Evolutionary conservation across 2,329 filamentous ascomycete genomes (phyloP), one percentile per base, ranked within the genome.

Genomic region (Botrytis deweyae): DNA sequence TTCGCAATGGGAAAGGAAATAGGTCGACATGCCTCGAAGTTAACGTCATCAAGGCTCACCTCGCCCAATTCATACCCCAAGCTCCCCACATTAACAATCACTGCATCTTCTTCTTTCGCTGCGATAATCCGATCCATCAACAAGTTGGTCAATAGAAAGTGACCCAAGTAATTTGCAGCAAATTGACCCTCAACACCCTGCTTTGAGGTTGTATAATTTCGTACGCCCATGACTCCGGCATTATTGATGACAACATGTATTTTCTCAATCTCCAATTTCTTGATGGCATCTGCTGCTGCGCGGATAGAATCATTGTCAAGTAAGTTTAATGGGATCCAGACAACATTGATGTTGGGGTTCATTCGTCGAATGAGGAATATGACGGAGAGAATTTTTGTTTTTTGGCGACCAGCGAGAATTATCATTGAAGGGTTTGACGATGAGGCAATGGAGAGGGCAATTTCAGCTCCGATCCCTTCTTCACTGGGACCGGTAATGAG

Each of bases 221-320:
- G 76, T 3, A 80, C 70, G 2, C 79, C 83, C 84, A 85, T 85
- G 66, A 86, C 80, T 0, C 78, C 81, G 0, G 84, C 84, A 72
- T 84, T 85, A 73, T 85, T 85, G 22, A 85, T 81, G 10, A 85
- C 72, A 8, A 84, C 79, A 55, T 86, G 82, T 25, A 85, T 80
- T 9, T 76, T 74, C 12, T 40, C 59, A 75, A 78, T 59, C 0
- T 83, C 79, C 78, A 81, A 82, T 0, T 8, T 38, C 25, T 62
- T 44, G 44, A 73, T 63, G 6, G 29, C 29, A 33, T 58, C 46
- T 25, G 55, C 66, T 14, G 72, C 72, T 5, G 29, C 18, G 2
- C 66, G 72, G 22, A 70, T 25, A 29, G 44, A 67, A 25, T 6
- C 33, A 29, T 55, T 67, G 12, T 52, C 64, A 12, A 67, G 46